phyloP scores from a whole-genome alignment of 164 flowering plant species.

The Warburgia ugandensis region DNA sequence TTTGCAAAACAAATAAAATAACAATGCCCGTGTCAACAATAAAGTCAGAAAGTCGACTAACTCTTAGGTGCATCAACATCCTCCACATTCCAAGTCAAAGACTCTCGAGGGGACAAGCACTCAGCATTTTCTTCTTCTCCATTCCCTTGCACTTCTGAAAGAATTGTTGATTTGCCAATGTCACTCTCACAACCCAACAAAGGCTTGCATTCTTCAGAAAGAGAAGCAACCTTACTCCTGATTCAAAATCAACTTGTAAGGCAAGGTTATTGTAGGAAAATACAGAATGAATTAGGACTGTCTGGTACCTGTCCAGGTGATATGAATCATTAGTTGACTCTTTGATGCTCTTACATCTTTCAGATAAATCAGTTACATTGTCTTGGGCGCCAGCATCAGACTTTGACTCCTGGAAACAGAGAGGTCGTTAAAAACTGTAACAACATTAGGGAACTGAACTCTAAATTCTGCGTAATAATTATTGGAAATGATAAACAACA shows the following conservation, averaged over 20 bases:
- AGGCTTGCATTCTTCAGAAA: slow-evolving; percentile 24
- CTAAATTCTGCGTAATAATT: neutral
- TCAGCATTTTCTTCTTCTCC: slow-evolving; percentile 24
- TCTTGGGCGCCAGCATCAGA: slow-evolving; percentile 38
- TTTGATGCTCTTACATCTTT: slow-evolving; percentile 19
- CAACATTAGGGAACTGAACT: neutral
- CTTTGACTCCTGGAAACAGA: slow-evolving; percentile 41
- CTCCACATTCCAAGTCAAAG: slow-evolving; percentile 45
- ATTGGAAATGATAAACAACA: too few relatives aligned
- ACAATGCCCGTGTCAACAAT: neutral
- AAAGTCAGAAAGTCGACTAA: slow-evolving; percentile 22
- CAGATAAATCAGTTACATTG: slow-evolving; percentile 29
- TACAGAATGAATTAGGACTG: too few relatives aligned
- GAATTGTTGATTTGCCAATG: slow-evolving; percentile 9
- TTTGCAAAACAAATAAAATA: neutral
- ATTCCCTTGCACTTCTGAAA: slow-evolving; percentile 25
- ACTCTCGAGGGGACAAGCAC: slow-evolving; percentile 28
- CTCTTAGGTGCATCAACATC: slow-evolving; percentile 72
- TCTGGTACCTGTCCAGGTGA: slow-evolving; percentile 51
- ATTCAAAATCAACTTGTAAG: too few relatives aligned
- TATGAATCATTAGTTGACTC: slow-evolving; percentile 15
- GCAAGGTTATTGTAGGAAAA: too few relatives aligned
- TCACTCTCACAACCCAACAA: slow-evolving; percentile 26
- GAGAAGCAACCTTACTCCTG: slow-evolving; percentile 38
- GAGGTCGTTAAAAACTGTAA: slow-evolving; percentile 3